Evolutionary conservation across 306 rosid species (phyloP).

Genomic region (Inga leiocalycina): DNA sequence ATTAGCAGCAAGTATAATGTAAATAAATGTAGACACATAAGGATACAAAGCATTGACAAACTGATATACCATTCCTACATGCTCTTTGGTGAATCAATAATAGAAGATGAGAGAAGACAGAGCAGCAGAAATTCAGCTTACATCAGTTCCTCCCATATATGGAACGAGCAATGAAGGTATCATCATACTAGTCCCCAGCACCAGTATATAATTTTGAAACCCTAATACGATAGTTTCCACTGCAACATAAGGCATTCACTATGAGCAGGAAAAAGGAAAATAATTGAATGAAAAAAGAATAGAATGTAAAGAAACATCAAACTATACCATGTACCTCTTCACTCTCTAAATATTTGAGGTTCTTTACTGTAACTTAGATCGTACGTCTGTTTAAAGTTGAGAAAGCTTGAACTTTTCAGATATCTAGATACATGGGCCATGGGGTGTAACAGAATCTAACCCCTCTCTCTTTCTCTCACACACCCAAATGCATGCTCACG

Average conservation of each 20-base stretch:
- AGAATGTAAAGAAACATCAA: not conserved
- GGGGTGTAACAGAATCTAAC: not conserved
- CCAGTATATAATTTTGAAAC: conserved; percentile 93
- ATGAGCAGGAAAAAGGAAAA: not conserved
- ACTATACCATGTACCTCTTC: not conserved
- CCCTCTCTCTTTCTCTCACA: too few relatives aligned
- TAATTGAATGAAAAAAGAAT: not conserved
- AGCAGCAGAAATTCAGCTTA: conserved; percentile 41
- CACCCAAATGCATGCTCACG: too few relatives aligned
- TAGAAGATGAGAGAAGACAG: conserved; percentile 1
- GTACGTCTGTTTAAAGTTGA: not conserved
- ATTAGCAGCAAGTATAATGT: not conserved
- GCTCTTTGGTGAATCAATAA: not conserved
- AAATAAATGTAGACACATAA: not conserved
- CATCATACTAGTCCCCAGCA: conserved; percentile 97
- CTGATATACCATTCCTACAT: not conserved
- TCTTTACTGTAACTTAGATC: not conserved
- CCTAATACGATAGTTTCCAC: conserved; percentile 84
- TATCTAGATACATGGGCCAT: not conserved
- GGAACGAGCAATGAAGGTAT: conserved; percentile 82
- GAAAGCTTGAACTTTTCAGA: not conserved
- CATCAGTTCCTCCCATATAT: conserved; percentile 92
- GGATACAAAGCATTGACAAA: not conserved
- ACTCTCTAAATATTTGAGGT: not conserved
- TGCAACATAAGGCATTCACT: conserved; percentile 49